phyloP scores from a whole-genome alignment of 106 monocot species.

The Acanthochlamys bracteata region DNA sequence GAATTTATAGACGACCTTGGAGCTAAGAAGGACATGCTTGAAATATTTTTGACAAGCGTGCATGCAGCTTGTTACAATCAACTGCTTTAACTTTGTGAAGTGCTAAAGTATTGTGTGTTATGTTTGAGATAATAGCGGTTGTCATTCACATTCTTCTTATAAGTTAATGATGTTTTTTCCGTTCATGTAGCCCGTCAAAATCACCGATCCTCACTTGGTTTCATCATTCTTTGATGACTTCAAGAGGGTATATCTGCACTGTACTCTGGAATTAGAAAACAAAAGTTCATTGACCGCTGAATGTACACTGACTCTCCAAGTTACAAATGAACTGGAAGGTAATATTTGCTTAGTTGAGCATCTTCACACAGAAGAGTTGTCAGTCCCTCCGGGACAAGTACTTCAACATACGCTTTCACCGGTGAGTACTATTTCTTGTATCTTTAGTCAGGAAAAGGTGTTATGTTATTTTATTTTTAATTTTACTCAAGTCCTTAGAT shows the following conservation, averaged over 20 bases:
- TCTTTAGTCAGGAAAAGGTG: no score
- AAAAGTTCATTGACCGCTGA: slow-evolving; percentile 71
- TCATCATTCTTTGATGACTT: slow-evolving; percentile 84
- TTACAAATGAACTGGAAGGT: slow-evolving; percentile 66
- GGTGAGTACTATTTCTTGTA: no score
- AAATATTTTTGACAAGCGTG: no score
- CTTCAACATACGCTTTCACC: slow-evolving; percentile 69
- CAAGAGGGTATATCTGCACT: slow-evolving; percentile 78
- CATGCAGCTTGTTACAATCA: no score
- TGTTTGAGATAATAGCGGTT: no score
- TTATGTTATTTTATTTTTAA: no score
- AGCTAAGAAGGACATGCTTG: no score
- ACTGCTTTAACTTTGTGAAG: no score
- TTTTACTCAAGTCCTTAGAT: no score
- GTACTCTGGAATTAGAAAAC: slow-evolving; percentile 80
- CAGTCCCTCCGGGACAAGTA: slow-evolving; percentile 46
- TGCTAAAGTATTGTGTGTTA: no score
- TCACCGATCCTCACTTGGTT: slow-evolving; percentile 81
- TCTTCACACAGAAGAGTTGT: slow-evolving; percentile 41
- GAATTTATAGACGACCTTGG: no score
- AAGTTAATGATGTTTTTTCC: no score
- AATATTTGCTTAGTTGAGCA: slow-evolving; percentile 72
- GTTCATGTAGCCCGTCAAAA: slow-evolving; percentile 79
- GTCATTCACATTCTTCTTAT: not conserved
- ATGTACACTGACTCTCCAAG: slow-evolving; percentile 73